Evolutionary conservation across 257 asterid genomes (phyloP).

Genomic region (Fraxinus excelsior): DNA sequence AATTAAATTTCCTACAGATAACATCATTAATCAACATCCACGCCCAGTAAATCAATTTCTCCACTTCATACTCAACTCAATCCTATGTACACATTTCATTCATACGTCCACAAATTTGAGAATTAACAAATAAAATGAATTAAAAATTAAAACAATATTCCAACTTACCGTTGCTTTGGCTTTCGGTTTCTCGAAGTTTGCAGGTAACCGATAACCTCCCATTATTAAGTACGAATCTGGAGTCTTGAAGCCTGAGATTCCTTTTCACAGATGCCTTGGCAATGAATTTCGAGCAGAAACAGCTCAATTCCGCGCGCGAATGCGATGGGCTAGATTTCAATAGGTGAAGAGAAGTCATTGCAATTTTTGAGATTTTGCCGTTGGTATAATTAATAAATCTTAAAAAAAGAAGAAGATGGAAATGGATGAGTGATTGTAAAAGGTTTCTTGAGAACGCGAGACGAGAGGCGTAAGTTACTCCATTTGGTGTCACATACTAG

Average conservation of each 20-base stretch:
- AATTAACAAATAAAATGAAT: not conserved
- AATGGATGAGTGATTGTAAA: constrained; percentile 20
- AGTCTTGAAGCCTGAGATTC: too few relatives aligned
- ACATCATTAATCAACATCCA: not conserved
- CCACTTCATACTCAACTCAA: not conserved
- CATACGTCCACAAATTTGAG: not conserved
- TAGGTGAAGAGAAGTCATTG: constrained; percentile 68
- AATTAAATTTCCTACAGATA: too few relatives aligned
- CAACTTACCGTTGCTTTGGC: constrained; percentile 54
- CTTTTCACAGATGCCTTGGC: constrained; percentile 22
- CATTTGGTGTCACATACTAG: not conserved
- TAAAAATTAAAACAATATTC: not conserved
- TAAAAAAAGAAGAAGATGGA: not conserved
- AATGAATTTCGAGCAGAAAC: constrained; percentile 14
- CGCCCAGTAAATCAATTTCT: not conserved
- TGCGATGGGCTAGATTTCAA: constrained; percentile 51
- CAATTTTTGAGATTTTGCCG: not conserved
- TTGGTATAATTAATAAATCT: not conserved
- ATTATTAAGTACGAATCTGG: constrained; percentile 18
- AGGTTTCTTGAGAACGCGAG: not conserved
- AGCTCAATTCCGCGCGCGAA: constrained; percentile 17
- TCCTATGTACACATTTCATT: not conserved
- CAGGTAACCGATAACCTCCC: constrained; percentile 53
- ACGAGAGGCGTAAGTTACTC: constrained; percentile 29
- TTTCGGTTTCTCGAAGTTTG: constrained; percentile 47